Evolutionary conservation across 140 eudicot species (phyloP), one percentile per base, ranked within the genome.

Genomic region (Ambrosia hybrid): DNA sequence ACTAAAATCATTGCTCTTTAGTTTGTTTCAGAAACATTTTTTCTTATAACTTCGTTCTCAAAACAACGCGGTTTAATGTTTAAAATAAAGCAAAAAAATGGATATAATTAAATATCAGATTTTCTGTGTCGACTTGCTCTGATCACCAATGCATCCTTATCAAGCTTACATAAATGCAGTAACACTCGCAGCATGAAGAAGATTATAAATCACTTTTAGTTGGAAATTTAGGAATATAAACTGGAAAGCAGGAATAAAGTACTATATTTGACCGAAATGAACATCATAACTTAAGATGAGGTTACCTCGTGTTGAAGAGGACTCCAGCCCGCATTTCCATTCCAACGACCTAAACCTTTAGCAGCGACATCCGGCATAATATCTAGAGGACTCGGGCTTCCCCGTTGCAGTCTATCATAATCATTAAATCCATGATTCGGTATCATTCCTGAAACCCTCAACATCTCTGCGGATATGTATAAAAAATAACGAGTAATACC

Each of bases 341-440:
- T 76, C 92, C 85, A 84, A 68, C 73, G 80, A 45, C 78, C 83
- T 79, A 85, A 67, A 16, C 85, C 79, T 53, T 78, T 80, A 36
- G 76, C 82, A 14, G 79, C 87, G 59, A 80, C 41, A 79, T 84
- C 85, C 2, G 89, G 84, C 67, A 89, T 80, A 33, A 83, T 58
- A 34, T 89, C 85, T 38, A 75, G 70, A 3, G 88, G 92, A 82
- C 88, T 82, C 11, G 96, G 92, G 82, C 92, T 86, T 71, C 92
- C 85, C 68, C 87, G 92, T 9, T 51, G 76, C 60, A 68, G 12
- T 76, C 75, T 49, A 5, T 87, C 96, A 73, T 73, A 90, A 70
- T 83, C 96, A 52, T 82, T 82, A 68, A 87, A 77, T 9, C 86
- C 89, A 72, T 85, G 91, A 76, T 80, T 87, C 55, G 87, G 75